Evolutionary conservation across 1,284 basidiomycete genomes (phyloP), one percentile per base, ranked within the genome.

Genomic region (Volvariella volvacea): DNA sequence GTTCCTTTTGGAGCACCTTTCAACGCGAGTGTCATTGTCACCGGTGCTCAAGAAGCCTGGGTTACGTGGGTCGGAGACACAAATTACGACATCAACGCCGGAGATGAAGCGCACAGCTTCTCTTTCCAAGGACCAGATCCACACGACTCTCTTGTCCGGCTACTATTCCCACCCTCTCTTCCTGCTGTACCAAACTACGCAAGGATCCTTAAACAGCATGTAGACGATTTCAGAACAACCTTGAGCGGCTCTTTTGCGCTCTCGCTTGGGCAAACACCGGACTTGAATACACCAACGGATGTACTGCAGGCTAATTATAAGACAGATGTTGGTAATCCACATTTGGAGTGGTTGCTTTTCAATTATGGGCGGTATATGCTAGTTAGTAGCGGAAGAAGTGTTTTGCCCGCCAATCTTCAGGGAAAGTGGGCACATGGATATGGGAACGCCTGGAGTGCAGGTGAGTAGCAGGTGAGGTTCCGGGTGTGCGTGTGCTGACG

Each of bases 331-430:
- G 83, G 82, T 3, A 74, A 86, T 50, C 54, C 71, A 15, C 86
- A 87, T 54, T 50, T 88, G 9, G 83, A 88, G 56, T 86, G 82
- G 83, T 44, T 88, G 22, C 45, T 78, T 43, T 87, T 88, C 60
- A 84, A 87, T 55, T 80, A 70, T 52, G 84, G 83, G n/a, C 64
- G 84, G 39, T 85, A 87, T 52, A 54, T 88, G 52, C 65, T 87
- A 12, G 64, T 70, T 16, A 71, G 71, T 45, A 83, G 81, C 50
- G 73, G 79, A 3, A 65, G 83, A 46, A 81, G 85, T 0, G 50
- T 50, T 2, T 63, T 88, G 20, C 84, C 85, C 1, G 75, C 81
- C 3, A 88, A 88, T 55, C 53, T 88, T 49, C 85, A 87, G 54
- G 85, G 84, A 0, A 80, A 79, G 54, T 88, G 84, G 85, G 80